Evolutionary conservation across 2,329 filamentous ascomycete genomes (phyloP), one percentile per base, ranked within the genome.

Genomic region (Eutypella sp.): DNA sequence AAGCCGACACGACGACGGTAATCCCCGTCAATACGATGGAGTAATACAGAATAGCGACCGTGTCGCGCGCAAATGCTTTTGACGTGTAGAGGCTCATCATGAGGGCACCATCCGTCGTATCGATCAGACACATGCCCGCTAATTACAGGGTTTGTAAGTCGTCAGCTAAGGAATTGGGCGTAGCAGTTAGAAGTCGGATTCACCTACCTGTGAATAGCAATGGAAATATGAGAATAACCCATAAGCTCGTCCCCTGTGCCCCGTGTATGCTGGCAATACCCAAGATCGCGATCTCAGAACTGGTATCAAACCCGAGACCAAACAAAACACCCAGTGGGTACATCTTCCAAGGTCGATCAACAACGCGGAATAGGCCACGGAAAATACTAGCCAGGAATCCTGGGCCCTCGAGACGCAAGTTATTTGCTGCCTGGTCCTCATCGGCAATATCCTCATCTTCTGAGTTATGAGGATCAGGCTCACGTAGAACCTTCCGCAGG

Each of bases 1-100:
- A 84, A 3, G 89, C 79, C 1, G 90, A 89, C 0, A 95, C 89
- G 4, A 87, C 69, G 20, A 96, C 86, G 0, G 90, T 96, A 42
- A 96, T 80, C 3, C 78, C 81, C 0, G 89, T 96, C 23, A 96
- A 75, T 0, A 95, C 86, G 54, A 92, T 87, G 11, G 89, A 95
- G 68, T 96, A 97, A 69, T 97, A 97, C 1, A 96, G 70, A 40
- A 96, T 91, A 0, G 91, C 90, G n/a, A 97, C 81, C 1, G 79
- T 78, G 59, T 97, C 91, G 47, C 86, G 75, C 0, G 88, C 83
- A 40, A 95, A 84, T 24, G 85, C 74, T 49, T 80, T 88, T 33
- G 85, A 87, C 0, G 91, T 90, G 67, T 99, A 97, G 1, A 97
- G 74, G 1, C 86, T 84, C 81, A 96, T 91, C 91, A 97, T 97